phyloP scores from a whole-genome alignment of 345 rosid species.

The Jatropha curcas region DNA sequence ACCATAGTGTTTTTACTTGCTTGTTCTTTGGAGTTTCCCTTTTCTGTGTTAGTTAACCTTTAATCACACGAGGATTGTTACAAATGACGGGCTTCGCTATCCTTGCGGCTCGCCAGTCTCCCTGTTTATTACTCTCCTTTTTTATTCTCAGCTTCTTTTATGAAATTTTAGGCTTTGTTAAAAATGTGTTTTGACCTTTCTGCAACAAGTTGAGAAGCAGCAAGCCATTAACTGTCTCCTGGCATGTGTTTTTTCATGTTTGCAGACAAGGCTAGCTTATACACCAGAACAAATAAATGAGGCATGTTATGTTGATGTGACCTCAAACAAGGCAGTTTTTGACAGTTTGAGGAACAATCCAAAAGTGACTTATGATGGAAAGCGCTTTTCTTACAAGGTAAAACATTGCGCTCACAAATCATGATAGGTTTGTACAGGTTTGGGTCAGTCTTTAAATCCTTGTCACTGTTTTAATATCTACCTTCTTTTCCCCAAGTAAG shows the following conservation, averaged over 20 bases:
- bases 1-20: too few species aligned
- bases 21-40: too few species aligned
- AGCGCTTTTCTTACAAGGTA: conserved; percentile 87
- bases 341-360: conserved; percentile 75
- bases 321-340: conserved; percentile 76
- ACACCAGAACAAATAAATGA: conserved; percentile 85
- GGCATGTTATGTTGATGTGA: conserved; percentile 61
- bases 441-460: conserved; percentile 9
- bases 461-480: background rate
- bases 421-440: conserved; percentile 8
- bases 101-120: background rate
- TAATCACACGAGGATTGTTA: background rate
- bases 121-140: background rate
- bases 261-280: conserved; percentile 66
- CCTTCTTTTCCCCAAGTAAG: background rate
- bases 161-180: background rate
- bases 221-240: conserved; percentile 1
- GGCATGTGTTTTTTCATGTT: conserved; percentile 7
- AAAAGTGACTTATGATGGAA: conserved; percentile 75
- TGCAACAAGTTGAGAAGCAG: background rate
- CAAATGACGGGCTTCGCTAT: background rate
- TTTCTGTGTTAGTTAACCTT: too few species aligned
- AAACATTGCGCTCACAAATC: background rate
- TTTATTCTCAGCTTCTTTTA: background rate
- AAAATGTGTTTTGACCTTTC: background rate